Percentiles rank a stretch among this genome's conserved stretches.
phyloP scores from a whole-genome alignment of 768 basidiomycete genomes.

The Pulveroboletus sp. region DNA sequence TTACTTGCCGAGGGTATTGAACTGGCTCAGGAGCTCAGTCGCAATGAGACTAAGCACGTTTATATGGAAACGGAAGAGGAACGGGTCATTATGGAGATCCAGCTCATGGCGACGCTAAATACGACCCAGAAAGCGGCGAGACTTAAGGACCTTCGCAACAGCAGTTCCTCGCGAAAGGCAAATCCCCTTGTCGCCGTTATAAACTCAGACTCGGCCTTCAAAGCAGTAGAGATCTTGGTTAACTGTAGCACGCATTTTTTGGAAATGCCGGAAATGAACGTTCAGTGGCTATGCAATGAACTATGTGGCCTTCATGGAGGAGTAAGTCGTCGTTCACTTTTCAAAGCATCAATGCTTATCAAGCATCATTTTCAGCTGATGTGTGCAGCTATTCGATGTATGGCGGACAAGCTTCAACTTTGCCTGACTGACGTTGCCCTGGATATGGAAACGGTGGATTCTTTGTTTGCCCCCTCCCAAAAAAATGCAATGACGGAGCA shows the following conservation, averaged over 20 bases:
- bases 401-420: background rate
- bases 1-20: background rate
- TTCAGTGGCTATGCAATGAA: background rate
- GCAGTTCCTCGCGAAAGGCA: background rate
- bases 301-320: background rate
- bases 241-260: background rate
- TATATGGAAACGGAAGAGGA: conserved; percentile 15
- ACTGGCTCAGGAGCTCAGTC: conserved; percentile 5
- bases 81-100: conserved; percentile 6
- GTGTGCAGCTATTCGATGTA: background rate
- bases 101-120: background rate
- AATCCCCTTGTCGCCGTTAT: background rate
- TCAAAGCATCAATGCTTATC: too few relatives aligned
- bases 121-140: background rate
- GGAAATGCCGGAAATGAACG: background rate
- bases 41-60: conserved; percentile 6
- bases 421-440: background rate
- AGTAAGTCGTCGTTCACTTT: background rate
- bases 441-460: background rate
- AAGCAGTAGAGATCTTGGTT: background rate
- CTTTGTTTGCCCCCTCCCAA: too few relatives aligned
- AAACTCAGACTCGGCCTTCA: background rate
- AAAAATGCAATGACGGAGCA: too few relatives aligned
- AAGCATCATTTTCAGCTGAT: too few relatives aligned
- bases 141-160: background rate